phyloP scores from a whole-genome alignment of 495 filamentous ascomycete genomes.

The Neurospora discreta region DNA sequence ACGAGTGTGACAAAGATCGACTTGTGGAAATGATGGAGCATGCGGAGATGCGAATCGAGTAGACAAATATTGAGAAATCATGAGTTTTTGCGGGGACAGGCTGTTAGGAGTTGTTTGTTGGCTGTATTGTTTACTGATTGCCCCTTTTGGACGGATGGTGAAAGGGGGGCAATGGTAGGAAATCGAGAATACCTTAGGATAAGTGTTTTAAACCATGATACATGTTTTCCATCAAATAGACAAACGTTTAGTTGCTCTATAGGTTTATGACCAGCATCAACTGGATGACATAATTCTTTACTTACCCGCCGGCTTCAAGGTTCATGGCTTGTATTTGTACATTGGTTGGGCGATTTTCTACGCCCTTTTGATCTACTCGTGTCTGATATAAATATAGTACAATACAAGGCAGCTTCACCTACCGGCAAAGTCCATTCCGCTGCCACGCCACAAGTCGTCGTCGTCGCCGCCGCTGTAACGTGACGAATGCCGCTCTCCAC shows the following conservation, averaged over 20 bases:
- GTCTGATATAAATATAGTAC: conserved; percentile 15
- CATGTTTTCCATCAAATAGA: neutral
- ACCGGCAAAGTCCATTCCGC: neutral
- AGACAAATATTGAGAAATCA: neutral
- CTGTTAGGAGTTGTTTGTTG: neutral
- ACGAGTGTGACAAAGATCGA: neutral
- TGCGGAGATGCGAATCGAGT: neutral
- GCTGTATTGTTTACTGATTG: neutral
- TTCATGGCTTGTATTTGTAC: conserved; percentile 2
- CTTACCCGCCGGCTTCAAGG: neutral
- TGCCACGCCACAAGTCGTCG: neutral
- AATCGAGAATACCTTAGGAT: neutral
- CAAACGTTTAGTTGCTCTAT: neutral
- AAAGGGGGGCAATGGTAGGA: neutral
- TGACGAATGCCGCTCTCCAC: neutral
- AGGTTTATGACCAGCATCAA: neutral
- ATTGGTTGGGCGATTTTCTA: neutral
- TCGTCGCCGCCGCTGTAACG: neutral
- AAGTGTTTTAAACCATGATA: neutral
- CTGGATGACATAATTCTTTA: neutral
- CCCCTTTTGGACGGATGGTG: neutral
- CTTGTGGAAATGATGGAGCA: neutral
- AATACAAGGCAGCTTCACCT: conserved; percentile 1
- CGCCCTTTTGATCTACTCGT: conserved; percentile 1
- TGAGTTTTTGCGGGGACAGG: neutral